Evolutionary conservation across 768 basidiomycete species (phyloP), one percentile per base, ranked within the genome.

Genomic region (Kwoniella sp.): DNA sequence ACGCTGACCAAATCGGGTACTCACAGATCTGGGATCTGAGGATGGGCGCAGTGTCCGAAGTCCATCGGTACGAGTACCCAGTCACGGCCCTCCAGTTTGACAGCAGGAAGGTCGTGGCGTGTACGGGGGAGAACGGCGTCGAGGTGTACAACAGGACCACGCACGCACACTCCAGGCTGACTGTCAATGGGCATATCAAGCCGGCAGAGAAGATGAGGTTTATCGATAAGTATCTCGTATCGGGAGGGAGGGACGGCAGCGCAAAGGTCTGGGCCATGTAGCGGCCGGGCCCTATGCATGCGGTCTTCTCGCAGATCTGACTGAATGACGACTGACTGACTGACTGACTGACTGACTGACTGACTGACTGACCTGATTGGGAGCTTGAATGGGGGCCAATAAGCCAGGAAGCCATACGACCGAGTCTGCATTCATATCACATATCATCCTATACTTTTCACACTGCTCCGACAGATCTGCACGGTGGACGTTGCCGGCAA

Each of bases 101-200:
- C 73, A 84, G 84, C 19, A 81, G 95, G 17, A 98, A 96, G 74
- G 84, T 98, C 25, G 80, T 96, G 43, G 84, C 91, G 5, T 91
- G 91, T 17, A 81, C 87, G 7, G 92, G 93, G 9, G 92, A 96
- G 75, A 95, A 95, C 65, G 88, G 87, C 12, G 78, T 91, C 56
- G 90, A 92, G 81, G 81, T 92, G 29, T 98, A 91, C 76, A 99
- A 98, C 73, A 86, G 95, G 25, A 96, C 90, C 7, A 89, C 84
- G 57, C 84, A 86, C 78, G 87, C 92, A 66, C 85, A 90, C 55
- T 87, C 89, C 10, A 81, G 85, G 23, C 75, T 99, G 39, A 73
- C 80, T 37, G 89, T 86, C 5, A 98, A 96, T 70, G 95, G 95
- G n/a, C 95, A 99, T 73, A 87, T 81, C 15, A 83, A 82, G 56